Evolutionary conservation across 192 early-diverging fungal genomes (phyloP), one percentile per base, ranked within the genome.

Genomic region (Cladochytrium replicatum): DNA sequence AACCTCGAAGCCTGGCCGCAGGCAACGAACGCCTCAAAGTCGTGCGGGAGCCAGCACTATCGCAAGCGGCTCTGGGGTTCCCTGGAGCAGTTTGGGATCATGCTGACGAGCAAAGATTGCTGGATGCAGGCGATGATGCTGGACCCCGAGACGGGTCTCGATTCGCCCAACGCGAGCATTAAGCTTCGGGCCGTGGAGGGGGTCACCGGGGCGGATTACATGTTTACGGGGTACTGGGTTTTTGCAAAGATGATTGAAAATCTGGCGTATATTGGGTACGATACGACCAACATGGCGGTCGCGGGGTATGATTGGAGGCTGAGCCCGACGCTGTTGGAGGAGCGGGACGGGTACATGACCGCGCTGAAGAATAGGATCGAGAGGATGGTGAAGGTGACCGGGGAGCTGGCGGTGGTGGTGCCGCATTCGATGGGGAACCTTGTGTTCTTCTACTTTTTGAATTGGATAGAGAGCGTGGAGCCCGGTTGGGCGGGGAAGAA

Each of bases 191-290:
- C 90, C 0, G 85, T 89, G 0, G 79, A 54, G 59, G 87, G 91
- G 0, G 61, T 93, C 6, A 85, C 88, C 58, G 86, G 87, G 0
- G 87, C 91, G 0, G 91, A 93, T 58, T 93, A 91, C 55, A 78
- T 93, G 47, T 80, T 91, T 22, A 80, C 85, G 15, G 87, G 87
- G n/a, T 85, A 86, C 57, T 93, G 89, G 91, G 84, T 94, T n/a
- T 89, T 84, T 85, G 89, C 67, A 4, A 60, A 41, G 32, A 26
- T 69, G 3, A 86, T 89, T 46, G 72, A 85, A 47, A 94, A 91
- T 57, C 52, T 94, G 34, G 87, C 86, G 0, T 81, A 77, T 0
- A 70, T 79, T 6, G 91, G 91, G 23, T 89, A 89, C 64, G 91
- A 93, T 60, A 79, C 64, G 66, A 86, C 80, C 54, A 88, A 84